Base-by-base conservation (phyloP, 768 basidiomycete species). In the Phanerodontia chrysosporium region DNA sequence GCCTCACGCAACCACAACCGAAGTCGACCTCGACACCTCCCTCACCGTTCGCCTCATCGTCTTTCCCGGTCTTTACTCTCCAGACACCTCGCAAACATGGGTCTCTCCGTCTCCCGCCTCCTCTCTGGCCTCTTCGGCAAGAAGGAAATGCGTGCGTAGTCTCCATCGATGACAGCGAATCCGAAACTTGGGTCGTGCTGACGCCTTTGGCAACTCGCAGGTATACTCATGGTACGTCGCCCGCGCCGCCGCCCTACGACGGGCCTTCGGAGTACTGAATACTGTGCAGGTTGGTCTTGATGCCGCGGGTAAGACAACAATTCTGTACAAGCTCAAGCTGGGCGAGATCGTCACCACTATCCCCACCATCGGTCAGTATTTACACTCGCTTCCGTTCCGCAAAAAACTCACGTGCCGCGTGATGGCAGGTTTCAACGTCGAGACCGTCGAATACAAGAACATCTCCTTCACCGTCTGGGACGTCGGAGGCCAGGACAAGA, bases 391-490 rank as follows among this genome's bases (percentile, higher is more conserved):
- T 44, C 58, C 51, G 28, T 55, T 59, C 45, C 45, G 29, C 58
- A 53, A 27, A 32, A 46, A 56, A 28, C 58, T 62, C 52, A 58
- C 58, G 28, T 59, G 59, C 66, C 59, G 58, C 68, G 69, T 59
- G 67, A 36, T 28, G 42, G 24, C 65, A 98, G 97, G 97, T 60
- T 99, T 99, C 83, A 99, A 99, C 74, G 97, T 99, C 67, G 97
- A 99, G 83, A 98, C 97, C 62, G 97, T 99, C 66, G 96, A 98
- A 76, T 98, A 99, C 80, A 98, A 98, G 85, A 99, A 98, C 83
- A 98, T 98, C 65, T 97, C 95, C 25, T 99, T 99, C 86, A 99
- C 96, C 24, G 97, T 98, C 48, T 98, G 97, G 97, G 97, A 99
- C 78, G 97, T 99, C 64, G 97, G 97, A 85, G 97, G 96, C 69